Conservation (phyloP, 345 rosid species). For the Murraya koenigii region DNA sequence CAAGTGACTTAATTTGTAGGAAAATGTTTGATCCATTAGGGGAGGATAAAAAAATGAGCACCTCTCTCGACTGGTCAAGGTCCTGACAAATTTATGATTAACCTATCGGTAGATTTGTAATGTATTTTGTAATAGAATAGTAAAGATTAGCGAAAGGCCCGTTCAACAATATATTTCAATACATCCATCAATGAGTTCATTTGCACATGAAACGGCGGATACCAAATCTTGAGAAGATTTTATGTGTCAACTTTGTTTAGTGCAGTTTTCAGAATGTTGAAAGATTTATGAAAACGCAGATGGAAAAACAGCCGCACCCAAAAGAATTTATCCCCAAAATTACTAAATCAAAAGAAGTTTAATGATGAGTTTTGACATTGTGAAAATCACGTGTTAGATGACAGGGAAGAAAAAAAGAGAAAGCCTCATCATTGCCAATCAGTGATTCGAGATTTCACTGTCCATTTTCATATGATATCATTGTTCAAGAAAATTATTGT, state of each 20-base stretch:
- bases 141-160: no score
- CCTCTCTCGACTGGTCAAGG: no score
- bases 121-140: no score
- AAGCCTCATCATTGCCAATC: neutral
- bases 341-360: neutral
- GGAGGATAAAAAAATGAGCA: no score
- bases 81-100: no score
- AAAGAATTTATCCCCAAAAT: neutral
- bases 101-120: no score
- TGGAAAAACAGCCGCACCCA: neutral
- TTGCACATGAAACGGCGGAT: neutral
- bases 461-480: neutral
- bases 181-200: neutral
- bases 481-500: neutral
- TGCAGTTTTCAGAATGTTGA: neutral
- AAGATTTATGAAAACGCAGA: neutral
- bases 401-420: no score
- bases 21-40: neutral
- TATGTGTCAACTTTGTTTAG: neutral
- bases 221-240: neutral
- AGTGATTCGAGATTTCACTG: neutral
- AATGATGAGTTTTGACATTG: neutral
- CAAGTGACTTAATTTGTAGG: neutral
- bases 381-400: neutral
- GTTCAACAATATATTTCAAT: neutral